Percentiles rank a stretch among this genome's conserved stretches.
Conservation (phyloP, 305 asterid genomes). For the Stenogyne calaminthoides region DNA sequence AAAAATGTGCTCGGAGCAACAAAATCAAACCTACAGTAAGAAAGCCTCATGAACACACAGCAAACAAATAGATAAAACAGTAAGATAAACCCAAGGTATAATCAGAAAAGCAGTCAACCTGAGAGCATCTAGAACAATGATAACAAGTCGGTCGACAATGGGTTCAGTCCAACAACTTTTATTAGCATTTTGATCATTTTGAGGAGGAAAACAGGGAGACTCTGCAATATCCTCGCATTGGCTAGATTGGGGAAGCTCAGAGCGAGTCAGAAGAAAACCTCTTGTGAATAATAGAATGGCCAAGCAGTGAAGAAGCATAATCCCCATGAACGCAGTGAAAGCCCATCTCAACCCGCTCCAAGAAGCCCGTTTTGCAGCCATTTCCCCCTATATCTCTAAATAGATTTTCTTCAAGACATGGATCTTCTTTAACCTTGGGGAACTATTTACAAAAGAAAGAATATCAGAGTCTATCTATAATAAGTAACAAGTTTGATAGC, state of each 20-base stretch:
- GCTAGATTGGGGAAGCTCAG: slow-evolving; percentile 79
- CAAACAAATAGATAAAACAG: slow-evolving; percentile 7
- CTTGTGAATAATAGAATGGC: slow-evolving; percentile 74
- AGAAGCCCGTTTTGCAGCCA: slow-evolving; percentile 21
- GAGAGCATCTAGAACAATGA: slow-evolving; percentile 88
- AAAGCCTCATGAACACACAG: not conserved
- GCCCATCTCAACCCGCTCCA: slow-evolving; percentile 53
- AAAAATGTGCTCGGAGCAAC: slow-evolving; percentile 89
- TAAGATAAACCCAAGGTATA: slow-evolving; percentile 2
- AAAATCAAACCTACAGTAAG: slow-evolving; percentile 76
- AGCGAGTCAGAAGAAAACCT: slow-evolving; percentile 95
- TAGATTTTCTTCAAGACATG: too few relatives aligned
- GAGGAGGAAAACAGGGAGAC: slow-evolving; percentile 71
- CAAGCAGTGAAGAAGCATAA: slow-evolving; percentile 59
- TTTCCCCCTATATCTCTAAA: slow-evolving; percentile 28
- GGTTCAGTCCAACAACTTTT: slow-evolving; percentile 78
- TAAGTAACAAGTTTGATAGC: not conserved
- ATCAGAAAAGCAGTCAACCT: slow-evolving; percentile 42
- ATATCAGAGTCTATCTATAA: too few relatives aligned
- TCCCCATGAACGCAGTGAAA: slow-evolving; percentile 51
- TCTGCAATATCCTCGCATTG: slow-evolving; percentile 64
- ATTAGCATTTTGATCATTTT: slow-evolving; percentile 32
- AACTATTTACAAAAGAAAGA: not conserved
- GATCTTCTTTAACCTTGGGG: not conserved
- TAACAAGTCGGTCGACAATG: slow-evolving; percentile 69